phyloP scores from a whole-genome alignment of 2,329 filamentous ascomycete genomes.

The Curvularia eragrostidis region DNA sequence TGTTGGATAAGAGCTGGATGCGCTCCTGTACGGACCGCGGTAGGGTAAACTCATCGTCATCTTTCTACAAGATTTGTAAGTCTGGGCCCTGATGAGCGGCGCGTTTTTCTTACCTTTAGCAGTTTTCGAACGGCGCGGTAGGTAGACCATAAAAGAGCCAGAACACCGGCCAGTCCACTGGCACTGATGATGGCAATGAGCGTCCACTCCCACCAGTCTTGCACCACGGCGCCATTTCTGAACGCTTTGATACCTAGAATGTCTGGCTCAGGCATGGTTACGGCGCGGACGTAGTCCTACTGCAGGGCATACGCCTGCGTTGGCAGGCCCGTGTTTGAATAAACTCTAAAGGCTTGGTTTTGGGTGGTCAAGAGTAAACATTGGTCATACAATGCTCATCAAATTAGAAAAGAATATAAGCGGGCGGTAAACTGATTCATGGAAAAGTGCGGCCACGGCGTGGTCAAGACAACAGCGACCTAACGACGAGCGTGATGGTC shows the following conservation, averaged over 20 bases:
- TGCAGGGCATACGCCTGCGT: neutral
- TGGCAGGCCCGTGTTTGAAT: neutral
- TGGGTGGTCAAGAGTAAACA: neutral
- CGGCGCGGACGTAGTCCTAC: neutral
- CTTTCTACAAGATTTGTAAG: conserved; percentile 26
- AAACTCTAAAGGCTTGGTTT: neutral
- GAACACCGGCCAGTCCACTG: conserved; percentile 36
- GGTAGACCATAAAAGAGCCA: conserved; percentile 38
- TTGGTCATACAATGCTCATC: conserved; percentile 4
- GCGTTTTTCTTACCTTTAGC: conserved; percentile 30
- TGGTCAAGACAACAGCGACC: conserved; percentile 12
- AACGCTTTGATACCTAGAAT: conserved; percentile 44
- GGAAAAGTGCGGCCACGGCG: conserved; percentile 15
- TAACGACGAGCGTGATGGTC: conserved; percentile 5
- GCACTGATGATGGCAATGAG: conserved; percentile 43
- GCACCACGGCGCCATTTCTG: conserved; percentile 25
- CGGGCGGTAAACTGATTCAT: conserved; percentile 27
- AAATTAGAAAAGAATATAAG: conserved; percentile 1
- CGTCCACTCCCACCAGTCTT: conserved; percentile 45
- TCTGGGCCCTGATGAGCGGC: neutral
- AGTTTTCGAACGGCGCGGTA: conserved; percentile 28
- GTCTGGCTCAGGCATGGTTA: conserved; percentile 19
- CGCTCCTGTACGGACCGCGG: conserved; percentile 42
- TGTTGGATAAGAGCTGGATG: conserved; percentile 36
- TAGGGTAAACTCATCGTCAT: conserved; percentile 23